Base-by-base conservation (phyloP, 2,329 filamentous ascomycete species). In the Cladosporium austrohemisphaericum region DNA sequence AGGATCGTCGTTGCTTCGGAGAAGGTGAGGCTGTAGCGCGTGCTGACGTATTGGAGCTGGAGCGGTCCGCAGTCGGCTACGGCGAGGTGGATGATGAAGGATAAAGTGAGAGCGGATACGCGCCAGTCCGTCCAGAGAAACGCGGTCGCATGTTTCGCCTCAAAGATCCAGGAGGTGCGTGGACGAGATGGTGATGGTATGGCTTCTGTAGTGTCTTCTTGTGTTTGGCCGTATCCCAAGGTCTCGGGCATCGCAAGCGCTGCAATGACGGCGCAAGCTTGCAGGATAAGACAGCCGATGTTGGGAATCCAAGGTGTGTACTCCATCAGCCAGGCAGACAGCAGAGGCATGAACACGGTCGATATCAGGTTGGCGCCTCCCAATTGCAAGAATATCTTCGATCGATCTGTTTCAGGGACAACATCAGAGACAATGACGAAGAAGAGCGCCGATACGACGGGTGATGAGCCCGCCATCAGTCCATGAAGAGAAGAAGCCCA, bases 31-130 rank as follows among this genome's bases (percentile, higher is more conserved):
- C 63, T 44, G 58, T 77, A 81, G 5, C 76, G 69, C 40, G 72
- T 75, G 1, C 73, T 75, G 47, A 76, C 68, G 56, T 80, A 80
- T 57, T 81, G 79, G 2, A 80, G 56, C 5, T 78, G 51, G 18
- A 76, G 52, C 3, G 69, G 66, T 6, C 32, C 31, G 20, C 50
- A 45, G 18, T 35, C 44, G 18, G 43, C 55, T 33, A 65, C 37
- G 36, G 66, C 56, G 18, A 60, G 54, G 47, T 66, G 63, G 19
- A 59, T 25, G 14, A 55, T 22, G 54, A 65, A 68, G 10, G 61
- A 52, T 14, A 58, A 20, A 33, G 65, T 55, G 7, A 68, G 55
- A 2, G 59, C 49, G n/a, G 59, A 41, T n/a, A 70, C 49, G 13
- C 66, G 60, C 41, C 52, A 57, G 49, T 68, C 67, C 1, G 55